Conservation (phyloP, 2,329 filamentous ascomycete species). For the Alternaria rosae region DNA sequence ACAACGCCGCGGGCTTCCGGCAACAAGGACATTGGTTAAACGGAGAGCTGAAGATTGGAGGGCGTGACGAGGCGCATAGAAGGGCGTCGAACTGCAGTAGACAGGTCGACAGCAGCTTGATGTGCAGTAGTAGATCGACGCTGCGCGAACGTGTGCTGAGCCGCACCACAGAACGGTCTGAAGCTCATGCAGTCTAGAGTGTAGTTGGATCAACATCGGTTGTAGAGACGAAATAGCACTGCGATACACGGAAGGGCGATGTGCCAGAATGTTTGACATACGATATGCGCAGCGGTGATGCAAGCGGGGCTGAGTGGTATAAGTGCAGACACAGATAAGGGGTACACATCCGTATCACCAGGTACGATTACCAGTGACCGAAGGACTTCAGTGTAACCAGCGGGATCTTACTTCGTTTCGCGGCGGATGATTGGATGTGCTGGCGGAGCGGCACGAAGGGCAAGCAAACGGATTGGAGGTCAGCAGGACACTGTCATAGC, state of each 20-base stretch:
- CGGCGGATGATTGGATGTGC: background rate
- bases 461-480: background rate
- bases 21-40: constrained; percentile 12
- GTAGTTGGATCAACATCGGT: background rate
- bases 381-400: constrained; percentile 1
- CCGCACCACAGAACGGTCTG: constrained; percentile 4
- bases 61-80: constrained; percentile 14
- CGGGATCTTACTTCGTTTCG: background rate
- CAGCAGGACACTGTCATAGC: background rate
- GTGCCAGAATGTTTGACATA: background rate
- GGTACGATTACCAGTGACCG: background rate
- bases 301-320: background rate
- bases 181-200: background rate
- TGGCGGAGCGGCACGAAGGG: constrained; percentile 4
- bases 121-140: constrained; percentile 17
- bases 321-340: background rate
- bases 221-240: background rate
- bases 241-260: background rate
- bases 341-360: background rate
- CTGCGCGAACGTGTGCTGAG: constrained; percentile 21
- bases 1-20: constrained; percentile 2
- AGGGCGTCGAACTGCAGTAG: constrained; percentile 8
- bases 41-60: constrained; percentile 7
- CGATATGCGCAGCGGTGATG: background rate
- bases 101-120: constrained; percentile 2